phyloP scores from a whole-genome alignment of 495 filamentous ascomycete species.

The Copromyces sp. region DNA sequence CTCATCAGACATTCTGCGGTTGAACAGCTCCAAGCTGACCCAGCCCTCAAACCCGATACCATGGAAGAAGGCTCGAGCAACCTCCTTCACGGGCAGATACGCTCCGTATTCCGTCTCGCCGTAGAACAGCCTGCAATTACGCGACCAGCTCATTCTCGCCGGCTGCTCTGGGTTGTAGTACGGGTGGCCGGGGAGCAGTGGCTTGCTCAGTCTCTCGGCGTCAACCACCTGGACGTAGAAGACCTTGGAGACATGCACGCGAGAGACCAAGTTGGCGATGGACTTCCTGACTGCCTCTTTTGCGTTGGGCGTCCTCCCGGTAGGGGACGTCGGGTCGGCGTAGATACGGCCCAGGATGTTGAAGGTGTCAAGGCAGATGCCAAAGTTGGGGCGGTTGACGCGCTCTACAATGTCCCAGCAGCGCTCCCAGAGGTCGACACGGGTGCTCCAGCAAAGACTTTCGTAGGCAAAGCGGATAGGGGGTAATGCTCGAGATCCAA shows the following conservation, averaged over 20 bases:
- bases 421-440: constrained; percentile 60
- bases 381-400: constrained; percentile 65
- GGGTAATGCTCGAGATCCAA: constrained; percentile 43
- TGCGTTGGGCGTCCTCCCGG: constrained; percentile 47
- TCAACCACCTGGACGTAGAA: constrained; percentile 78
- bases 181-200: constrained; percentile 51
- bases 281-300: constrained; percentile 47
- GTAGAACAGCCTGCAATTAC: constrained; percentile 68
- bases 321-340: constrained; percentile 50
- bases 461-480: constrained; percentile 69
- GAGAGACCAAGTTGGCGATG: constrained; percentile 43
- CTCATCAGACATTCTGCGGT: constrained; percentile 48
- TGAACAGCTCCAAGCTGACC: constrained; percentile 75
- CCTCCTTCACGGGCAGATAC: constrained; percentile 59
- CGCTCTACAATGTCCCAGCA: constrained; percentile 57
- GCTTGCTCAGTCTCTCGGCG: constrained; percentile 50
- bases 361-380: constrained; percentile 71
- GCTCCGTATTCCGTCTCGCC: constrained; percentile 60
- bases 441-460: constrained; percentile 64
- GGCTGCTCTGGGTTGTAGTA: constrained; percentile 56
- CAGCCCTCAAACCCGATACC: constrained; percentile 61
- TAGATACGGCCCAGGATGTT: constrained; percentile 69
- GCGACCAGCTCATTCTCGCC: constrained; percentile 68
- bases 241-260: constrained; percentile 56
- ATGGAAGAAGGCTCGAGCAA: constrained; percentile 51